A percentile compares a stretch with the other conserved stretches of the same genome.
Evolutionary conservation across 1,284 basidiomycete species (phyloP).

Genomic region (Melampsora americana): DNA sequence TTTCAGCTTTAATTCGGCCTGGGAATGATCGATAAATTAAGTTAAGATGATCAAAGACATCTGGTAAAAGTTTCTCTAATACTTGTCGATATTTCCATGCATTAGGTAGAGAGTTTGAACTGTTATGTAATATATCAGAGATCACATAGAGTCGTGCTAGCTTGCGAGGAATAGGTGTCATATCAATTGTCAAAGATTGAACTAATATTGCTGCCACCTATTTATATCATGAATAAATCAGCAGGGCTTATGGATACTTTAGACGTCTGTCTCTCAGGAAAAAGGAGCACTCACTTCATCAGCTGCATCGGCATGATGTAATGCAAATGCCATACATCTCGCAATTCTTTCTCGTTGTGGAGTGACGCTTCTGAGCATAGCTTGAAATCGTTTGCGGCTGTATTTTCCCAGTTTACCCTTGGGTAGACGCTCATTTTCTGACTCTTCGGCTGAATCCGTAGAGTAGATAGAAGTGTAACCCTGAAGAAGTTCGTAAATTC

Average conservation of each 20-base stretch:
- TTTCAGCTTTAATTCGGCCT: constrained; percentile 85
- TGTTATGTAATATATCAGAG: constrained; percentile 96
- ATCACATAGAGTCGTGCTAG: constrained; percentile 89
- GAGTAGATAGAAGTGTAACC: constrained; percentile 88
- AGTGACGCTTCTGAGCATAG: constrained; percentile 79
- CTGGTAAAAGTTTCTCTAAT: constrained; percentile 78
- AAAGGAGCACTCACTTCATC: constrained; percentile 66
- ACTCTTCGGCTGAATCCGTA: constrained; percentile 89
- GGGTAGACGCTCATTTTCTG: constrained; percentile 71
- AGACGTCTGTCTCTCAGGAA: neutral
- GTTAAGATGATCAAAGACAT: constrained; percentile 89
- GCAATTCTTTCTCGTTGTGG: constrained; percentile 86
- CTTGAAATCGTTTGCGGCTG: constrained; percentile 76
- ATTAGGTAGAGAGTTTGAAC: constrained; percentile 58
- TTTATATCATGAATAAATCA: neutral
- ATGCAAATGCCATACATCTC: constrained; percentile 87
- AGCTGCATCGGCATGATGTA: constrained; percentile 90
- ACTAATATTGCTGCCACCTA: constrained; percentile 83
- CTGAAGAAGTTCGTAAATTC: constrained; percentile 56
- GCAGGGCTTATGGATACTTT: neutral
- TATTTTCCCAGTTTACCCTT: constrained; percentile 72
- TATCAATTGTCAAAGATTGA: constrained; percentile 73
- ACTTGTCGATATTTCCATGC: constrained; percentile 87
- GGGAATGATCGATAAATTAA: constrained; percentile 86
- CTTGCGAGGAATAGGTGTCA: constrained; percentile 90